phyloP scores from a whole-genome alignment of 805 yeast species.

The Pichia nanzhaoensis region DNA sequence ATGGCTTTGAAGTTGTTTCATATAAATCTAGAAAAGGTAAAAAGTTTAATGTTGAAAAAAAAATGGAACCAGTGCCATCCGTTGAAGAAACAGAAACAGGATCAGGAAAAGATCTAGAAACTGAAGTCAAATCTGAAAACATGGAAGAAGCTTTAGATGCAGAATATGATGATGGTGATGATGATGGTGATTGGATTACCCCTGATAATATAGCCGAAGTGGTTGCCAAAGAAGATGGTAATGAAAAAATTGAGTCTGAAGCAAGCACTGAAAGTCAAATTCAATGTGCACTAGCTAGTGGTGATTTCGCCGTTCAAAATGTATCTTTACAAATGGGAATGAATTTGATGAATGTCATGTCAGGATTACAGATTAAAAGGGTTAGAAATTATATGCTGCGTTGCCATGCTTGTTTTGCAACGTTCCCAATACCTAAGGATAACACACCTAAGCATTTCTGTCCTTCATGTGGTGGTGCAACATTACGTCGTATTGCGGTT shows the following conservation, averaged over 20 bases:
- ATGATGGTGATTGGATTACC: slow-evolving; percentile 87
- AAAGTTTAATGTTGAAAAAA: slow-evolving; percentile 1
- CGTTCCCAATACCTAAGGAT: slow-evolving; percentile 70
- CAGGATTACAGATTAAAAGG: slow-evolving; percentile 79
- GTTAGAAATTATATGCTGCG: slow-evolving; percentile 90
- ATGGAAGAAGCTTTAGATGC: slow-evolving; percentile 11
- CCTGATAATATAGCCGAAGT: slow-evolving; percentile 74
- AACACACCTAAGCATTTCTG: slow-evolving; percentile 85
- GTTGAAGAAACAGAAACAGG: slow-evolving; percentile 3
- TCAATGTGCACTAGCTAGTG: slow-evolving; percentile 82
- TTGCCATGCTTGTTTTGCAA: slow-evolving; percentile 93
- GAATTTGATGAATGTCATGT: slow-evolving; percentile 73
- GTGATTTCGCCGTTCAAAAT: slow-evolving; percentile 97
- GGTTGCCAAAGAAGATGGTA: slow-evolving; percentile 54
- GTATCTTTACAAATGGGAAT: slow-evolving; percentile 88
- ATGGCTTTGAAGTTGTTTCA: slow-evolving; percentile 16
- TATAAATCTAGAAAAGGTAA: slow-evolving; percentile 10
- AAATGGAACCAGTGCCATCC: background rate
- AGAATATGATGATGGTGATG: slow-evolving; percentile 66
- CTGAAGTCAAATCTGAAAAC: slow-evolving; percentile 11
- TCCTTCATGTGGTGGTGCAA: slow-evolving; percentile 91
- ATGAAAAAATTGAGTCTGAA: slow-evolving; percentile 43
- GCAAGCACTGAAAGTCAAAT: slow-evolving; percentile 25
- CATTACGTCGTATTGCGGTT: slow-evolving; percentile 85
- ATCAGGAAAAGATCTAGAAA: slow-evolving; percentile 5